Percentiles rank a stretch among this genome's conserved stretches.
Evolutionary conservation across 139 green algal species (phyloP).

Genomic region (Diplosphaera chodatii): DNA sequence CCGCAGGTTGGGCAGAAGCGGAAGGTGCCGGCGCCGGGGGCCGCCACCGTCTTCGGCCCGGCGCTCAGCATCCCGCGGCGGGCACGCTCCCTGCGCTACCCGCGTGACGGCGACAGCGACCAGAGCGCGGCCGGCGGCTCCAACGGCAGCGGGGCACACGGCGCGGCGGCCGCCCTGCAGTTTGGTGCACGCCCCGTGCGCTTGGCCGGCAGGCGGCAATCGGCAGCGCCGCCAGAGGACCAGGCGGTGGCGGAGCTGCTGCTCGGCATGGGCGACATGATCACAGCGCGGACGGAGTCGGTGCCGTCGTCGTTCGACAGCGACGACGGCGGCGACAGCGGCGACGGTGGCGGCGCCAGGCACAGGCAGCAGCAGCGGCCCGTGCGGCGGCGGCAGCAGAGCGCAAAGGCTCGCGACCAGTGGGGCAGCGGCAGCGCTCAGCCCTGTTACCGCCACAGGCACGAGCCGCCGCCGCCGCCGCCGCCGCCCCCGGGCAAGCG

Average conservation of each 20-base stretch:
- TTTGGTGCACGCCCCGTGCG: neutral
- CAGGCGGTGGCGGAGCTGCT: constrained; percentile 22
- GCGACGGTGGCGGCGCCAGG: neutral
- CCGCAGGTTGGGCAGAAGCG: neutral
- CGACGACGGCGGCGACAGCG: neutral
- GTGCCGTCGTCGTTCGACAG: neutral
- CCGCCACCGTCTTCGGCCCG: neutral
- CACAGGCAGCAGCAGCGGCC: neutral
- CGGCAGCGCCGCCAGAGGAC: constrained; percentile 5
- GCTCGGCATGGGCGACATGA: constrained; percentile 19
- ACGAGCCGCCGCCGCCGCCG: no score
- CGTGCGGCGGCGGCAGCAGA: neutral
- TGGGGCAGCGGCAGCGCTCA: no score
- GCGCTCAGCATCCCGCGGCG: neutral
- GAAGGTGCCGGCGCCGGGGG: neutral
- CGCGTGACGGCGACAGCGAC: neutral
- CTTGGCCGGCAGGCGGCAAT: neutral
- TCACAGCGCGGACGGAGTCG: neutral
- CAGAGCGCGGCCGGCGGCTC: no score
- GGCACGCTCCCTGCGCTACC: neutral
- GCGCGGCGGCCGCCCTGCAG: no score
- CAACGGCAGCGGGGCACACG: no score
- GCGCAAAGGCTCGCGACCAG: no score
- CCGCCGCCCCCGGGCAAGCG: neutral
- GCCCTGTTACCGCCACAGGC: neutral